Base-by-base conservation (phyloP, 495 filamentous ascomycete species). In the Parachaetomium inaequale region DNA sequence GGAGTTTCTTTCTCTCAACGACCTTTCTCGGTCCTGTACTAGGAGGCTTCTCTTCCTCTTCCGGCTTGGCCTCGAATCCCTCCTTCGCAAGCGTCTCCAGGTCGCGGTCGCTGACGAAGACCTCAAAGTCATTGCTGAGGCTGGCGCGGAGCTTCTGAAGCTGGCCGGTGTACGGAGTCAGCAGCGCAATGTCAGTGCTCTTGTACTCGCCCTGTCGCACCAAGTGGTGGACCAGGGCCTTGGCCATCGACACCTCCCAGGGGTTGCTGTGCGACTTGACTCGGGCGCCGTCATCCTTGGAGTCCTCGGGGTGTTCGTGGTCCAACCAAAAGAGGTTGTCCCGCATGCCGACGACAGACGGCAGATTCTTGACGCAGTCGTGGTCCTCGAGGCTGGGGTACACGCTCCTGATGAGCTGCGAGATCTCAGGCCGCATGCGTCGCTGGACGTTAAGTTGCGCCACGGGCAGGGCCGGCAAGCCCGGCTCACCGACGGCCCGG, bases 81-180 rank as follows among this genome's bases (percentile, higher is more conserved):
- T 81, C 76, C 19, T 76, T 74, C 42, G 84, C 82, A 0, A 92
- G 76, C 2, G 84, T 81, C 29, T 85, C 83, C 21, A 79, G 61
- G 68, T 95, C 92, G 45, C 84, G 74, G 21, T 93, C 90, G 15
- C 83, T 83, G 21, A 93, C 52, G 6, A 83, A 75, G 17, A 94
- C 84, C 43, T 86, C 84, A 55, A 86, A 86, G 15, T 78, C 72
- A 3, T 64, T 66, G 4, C 70, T 63, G 42, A 93, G 72, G 34
- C 70, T 75, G 21, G 75, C 72, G 7, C 81, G 76, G 29, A 94
- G 76, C 40, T 80, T 82, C 32, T 83, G 79, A 7, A 95, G 74
- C 66, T 96, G 91, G 11, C 88, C 87, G 8, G 87, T 70, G 65
- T 92, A 92, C 0, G 88, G 91, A 2, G 90, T 92, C 1, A 95